These are phyloP conservation scores for Naegleria lovaniensis DNA, from an alignment of 208 protist genomes.

Conservation along the genomic window DNA sequence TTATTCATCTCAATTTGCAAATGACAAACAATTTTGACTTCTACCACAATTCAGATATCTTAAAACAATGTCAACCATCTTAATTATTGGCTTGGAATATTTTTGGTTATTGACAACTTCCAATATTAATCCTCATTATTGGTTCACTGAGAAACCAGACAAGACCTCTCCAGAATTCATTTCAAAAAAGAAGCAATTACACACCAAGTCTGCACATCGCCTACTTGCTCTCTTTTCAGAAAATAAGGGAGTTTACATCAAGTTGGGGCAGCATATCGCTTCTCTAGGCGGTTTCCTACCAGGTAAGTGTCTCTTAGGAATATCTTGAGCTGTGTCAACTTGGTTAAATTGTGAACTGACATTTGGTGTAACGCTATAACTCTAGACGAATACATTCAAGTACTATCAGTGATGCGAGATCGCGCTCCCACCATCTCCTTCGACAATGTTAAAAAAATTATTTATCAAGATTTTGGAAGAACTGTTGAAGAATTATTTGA, in stretches of 20 bases:
- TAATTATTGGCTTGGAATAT: not conserved
- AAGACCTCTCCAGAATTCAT: not conserved
- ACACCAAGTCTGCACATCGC: not conserved
- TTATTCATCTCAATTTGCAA: too few species aligned
- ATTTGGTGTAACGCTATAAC: too few species aligned
- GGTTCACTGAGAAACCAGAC: not conserved
- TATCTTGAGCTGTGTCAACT: too few species aligned
- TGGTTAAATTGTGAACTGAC: too few species aligned
- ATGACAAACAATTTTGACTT: too few species aligned
- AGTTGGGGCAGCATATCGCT: constrained; percentile 50
- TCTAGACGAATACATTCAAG: constrained; percentile 40
- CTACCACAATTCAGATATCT: not conserved
- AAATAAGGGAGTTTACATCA: constrained; percentile 42
- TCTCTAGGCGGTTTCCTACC: constrained; percentile 48
- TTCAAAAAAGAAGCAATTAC: not conserved
- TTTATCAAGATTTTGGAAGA: constrained; percentile 44
- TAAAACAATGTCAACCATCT: not conserved
- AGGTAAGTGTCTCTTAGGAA: too few species aligned
- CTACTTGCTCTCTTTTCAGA: not conserved
- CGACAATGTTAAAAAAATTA: constrained; percentile 37
- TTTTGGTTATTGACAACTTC: not conserved
- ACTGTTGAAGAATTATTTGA: constrained; percentile 41
- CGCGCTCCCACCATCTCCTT: constrained; percentile 38
- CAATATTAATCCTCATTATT: not conserved
- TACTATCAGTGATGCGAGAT: constrained; percentile 47